Conservation (phyloP, 768 basidiomycete species). For the Pleurotus salmoneostramineus region DNA sequence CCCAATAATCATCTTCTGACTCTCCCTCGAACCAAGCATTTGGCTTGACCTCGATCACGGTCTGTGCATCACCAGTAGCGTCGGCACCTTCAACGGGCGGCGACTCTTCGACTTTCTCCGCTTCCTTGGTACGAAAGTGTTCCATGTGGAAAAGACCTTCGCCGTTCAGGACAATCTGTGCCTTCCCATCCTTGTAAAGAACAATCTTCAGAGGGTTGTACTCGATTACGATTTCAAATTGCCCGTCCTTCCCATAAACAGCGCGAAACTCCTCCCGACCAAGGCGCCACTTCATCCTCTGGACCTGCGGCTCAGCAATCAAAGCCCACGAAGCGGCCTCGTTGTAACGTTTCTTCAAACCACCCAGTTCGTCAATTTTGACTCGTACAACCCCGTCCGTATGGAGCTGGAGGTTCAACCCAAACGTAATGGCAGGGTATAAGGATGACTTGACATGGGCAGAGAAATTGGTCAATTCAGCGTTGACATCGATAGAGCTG, state of each 20-base stretch:
- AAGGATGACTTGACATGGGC: slow-evolving; percentile 77
- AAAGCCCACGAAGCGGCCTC: slow-evolving; percentile 92
- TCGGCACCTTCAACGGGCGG: slow-evolving; percentile 39
- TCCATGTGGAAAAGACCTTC: slow-evolving; percentile 95
- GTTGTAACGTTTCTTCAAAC: slow-evolving; percentile 81
- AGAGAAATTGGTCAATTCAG: slow-evolving; percentile 58
- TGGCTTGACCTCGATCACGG: slow-evolving; percentile 47
- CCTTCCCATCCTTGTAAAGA: slow-evolving; percentile 68
- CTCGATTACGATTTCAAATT: slow-evolving; percentile 62
- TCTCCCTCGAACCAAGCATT: slow-evolving; percentile 89
- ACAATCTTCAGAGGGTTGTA: slow-evolving; percentile 76
- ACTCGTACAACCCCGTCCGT: slow-evolving; percentile 88
- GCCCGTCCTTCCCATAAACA: slow-evolving; percentile 59
- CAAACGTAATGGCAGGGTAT: slow-evolving; percentile 82
- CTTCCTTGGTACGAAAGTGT: slow-evolving; percentile 78
- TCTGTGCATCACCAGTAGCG: slow-evolving; percentile 42
- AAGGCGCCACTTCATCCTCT: slow-evolving; percentile 57
- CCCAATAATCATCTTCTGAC: slow-evolving; percentile 81
- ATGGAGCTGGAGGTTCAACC: slow-evolving; percentile 79
- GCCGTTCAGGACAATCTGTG: slow-evolving; percentile 88
- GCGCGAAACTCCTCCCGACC: slow-evolving; percentile 64
- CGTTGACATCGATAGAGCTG: slow-evolving; percentile 45
- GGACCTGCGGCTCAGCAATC: slow-evolving; percentile 61
- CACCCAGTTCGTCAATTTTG: slow-evolving; percentile 84
- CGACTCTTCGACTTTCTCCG: slow-evolving; percentile 35